These are phyloP conservation scores for Fusarium sp. DNA, from an alignment of 2,329 filamentous ascomycete genomes.

Conservation along the genomic window DNA sequence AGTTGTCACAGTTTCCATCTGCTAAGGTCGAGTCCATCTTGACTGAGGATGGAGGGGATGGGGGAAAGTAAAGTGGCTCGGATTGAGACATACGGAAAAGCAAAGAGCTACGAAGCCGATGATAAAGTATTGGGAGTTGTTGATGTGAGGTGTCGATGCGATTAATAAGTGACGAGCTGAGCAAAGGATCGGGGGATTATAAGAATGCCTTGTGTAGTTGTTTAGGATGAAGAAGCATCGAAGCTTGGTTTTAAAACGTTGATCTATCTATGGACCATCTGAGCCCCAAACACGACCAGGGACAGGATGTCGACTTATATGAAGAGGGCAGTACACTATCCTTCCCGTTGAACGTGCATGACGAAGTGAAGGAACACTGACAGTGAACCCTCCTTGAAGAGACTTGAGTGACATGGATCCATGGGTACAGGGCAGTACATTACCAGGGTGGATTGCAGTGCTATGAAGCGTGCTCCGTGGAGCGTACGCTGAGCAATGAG, in stretches of 20 bases:
- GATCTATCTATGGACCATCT: slow-evolving; percentile 51
- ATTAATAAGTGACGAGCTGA: slow-evolving; percentile 37
- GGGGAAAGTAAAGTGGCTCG: slow-evolving; percentile 47
- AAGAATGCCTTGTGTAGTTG: slow-evolving; percentile 40
- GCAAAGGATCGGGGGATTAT: slow-evolving; percentile 38
- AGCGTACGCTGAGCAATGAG: slow-evolving; percentile 46
- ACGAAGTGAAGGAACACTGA: slow-evolving; percentile 46
- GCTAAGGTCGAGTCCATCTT: slow-evolving; percentile 47
- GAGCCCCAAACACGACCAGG: slow-evolving; percentile 48
- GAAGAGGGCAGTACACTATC: slow-evolving; percentile 47
- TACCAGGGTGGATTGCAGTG: slow-evolving; percentile 45
- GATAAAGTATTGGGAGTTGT: slow-evolving; percentile 38
- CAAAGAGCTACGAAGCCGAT: slow-evolving; percentile 36
- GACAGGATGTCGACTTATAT: slow-evolving; percentile 51
- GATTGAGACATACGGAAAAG: slow-evolving; percentile 50
- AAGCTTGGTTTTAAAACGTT: slow-evolving; percentile 40
- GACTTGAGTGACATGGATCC: slow-evolving; percentile 46
- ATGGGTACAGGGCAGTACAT: slow-evolving; percentile 44
- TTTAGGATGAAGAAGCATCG: slow-evolving; percentile 41
- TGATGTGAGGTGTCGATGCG: slow-evolving; percentile 33
- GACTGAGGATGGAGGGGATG: slow-evolving; percentile 48
- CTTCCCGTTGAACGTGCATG: slow-evolving; percentile 46
- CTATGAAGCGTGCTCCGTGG: slow-evolving; percentile 33
- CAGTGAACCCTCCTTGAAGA: slow-evolving; percentile 46
- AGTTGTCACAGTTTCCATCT: slow-evolving; percentile 47